Base-by-base conservation (phyloP, 495 filamentous ascomycete genomes). In the Parathielavia appendiculata region DNA sequence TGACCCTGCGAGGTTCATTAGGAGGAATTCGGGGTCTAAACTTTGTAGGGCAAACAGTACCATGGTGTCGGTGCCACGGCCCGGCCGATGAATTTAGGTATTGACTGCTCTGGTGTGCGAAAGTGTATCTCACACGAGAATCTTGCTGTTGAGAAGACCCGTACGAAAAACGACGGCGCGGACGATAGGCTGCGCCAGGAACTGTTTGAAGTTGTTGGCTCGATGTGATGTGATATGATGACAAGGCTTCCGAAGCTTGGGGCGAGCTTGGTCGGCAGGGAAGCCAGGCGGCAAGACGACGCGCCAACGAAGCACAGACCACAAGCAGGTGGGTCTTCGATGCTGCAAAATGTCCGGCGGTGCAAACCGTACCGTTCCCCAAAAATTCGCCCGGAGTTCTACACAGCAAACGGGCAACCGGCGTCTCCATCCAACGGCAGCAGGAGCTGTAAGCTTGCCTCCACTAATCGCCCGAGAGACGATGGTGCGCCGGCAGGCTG, bases 1-100 rank as follows among this genome's bases (percentile, higher is more conserved):
- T 92, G 88, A 73, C 88, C 88, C 88, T 91, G 63, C 40, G 23
- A n/a, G 45, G n/a, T 9, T n/a, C 39, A 67, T 72, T 55, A 72
- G 66, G 41, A 30, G 22, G 30, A 23, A 43, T 16, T 20, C 17
- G n/a, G 20, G 22, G 32, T 40, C 17, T 4, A 16, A 9, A 12
- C 8, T 16, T 17, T 40, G 45, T 10, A 1, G 9, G 8, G 16
- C 19, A 2, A 17, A 53, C 51, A 58, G 61, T 56, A 70, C 70
- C 70, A 73, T 73, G 26, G 59, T 65, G 54, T 32, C 49, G 35
- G 53, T 53, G 41, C 19, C 2, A 13, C 34, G 34, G 39, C 47
- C 16, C 32, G 20, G 41, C 13, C 41, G 36, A 11, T 34, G 39
- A 5, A 19, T 19, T 0, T 9, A 14, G 11, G 9, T 1, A 48